Evolutionary conservation across 2,329 filamentous ascomycete species (phyloP), one percentile per base, ranked within the genome.

Genomic region (Colletotrichum tanaceti): DNA sequence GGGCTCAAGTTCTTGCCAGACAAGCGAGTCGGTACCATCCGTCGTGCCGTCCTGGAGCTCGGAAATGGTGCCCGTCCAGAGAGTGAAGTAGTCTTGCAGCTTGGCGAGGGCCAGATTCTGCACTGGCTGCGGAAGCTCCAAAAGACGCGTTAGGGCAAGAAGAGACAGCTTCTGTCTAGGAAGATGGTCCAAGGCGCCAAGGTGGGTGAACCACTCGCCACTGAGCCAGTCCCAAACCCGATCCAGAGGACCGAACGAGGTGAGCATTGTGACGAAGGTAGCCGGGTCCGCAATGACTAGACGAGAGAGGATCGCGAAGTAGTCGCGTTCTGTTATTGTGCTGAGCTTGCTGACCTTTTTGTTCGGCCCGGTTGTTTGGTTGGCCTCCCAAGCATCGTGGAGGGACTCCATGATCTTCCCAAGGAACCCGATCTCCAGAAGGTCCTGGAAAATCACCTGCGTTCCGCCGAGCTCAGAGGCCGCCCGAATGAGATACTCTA

Each of bases 341-440:
- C 91, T 91, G 41, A 98, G 87, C 38, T 88, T 87, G 47, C 90
- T 87, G 22, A 88, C 84, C 72, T 87, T 91, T 32, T 87, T 86
- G 74, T 93, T 92, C 0, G 95, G 94, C 0, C 96, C 95, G 0
- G 92, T 92, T 0, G 92, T 93, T 77, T 97, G 90, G 73, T 92
- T 90, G 3, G 93, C 90, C 74, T 91, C 87, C 85, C 89, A 90
- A 3, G 90, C 87, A 60, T 90, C 86, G 74, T 89, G 89, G 1
- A 95, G 84, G 10, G 87, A 87, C 71, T 88, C 84, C 18, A 95
- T 81, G 7, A 94, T 84, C 59, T 86, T 87, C 44, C 83, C 81
- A 50, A 93, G 81, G 70, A 93, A 87, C 1, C 87, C 89, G 39
- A 83, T 86, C 58, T 88, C 85, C 7, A 91, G 79, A 74, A 94